Conservation (phyloP, 139 green algal genomes). For the Auxenochlorella protothecoides region DNA sequence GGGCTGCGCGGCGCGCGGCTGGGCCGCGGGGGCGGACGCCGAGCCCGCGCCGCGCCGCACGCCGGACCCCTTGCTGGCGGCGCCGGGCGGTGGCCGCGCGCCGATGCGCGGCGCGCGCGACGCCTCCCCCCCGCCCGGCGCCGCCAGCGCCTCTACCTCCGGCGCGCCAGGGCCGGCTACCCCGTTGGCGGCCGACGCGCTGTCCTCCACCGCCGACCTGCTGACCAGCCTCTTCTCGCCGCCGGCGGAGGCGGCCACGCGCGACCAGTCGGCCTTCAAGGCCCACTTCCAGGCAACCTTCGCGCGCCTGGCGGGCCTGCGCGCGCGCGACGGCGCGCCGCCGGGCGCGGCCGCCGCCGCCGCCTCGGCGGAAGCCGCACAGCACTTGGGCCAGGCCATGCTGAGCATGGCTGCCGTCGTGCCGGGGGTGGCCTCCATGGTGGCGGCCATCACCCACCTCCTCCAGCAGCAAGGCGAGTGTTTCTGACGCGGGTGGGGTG, state of each 20-base stretch:
- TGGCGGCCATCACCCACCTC: background rate
- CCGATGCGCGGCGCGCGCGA: background rate
- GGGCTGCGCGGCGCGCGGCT: too few relatives aligned
- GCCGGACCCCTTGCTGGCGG: background rate
- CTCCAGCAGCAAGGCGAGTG: background rate
- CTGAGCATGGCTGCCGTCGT: slow-evolving; percentile 22
- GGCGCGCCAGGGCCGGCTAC: background rate
- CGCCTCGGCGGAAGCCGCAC: background rate
- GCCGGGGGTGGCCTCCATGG: slow-evolving; percentile 10
- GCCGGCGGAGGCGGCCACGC: background rate
- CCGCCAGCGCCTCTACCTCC: background rate
- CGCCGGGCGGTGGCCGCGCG: background rate
- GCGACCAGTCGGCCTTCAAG: slow-evolving; percentile 19
- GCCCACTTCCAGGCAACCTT: slow-evolving; percentile 24
- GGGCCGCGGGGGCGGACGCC: background rate
- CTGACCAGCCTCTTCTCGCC: slow-evolving; percentile 18
- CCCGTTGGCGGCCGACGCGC: background rate
- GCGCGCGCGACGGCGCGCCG: background rate
- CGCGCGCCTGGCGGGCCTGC: slow-evolving; percentile 1
- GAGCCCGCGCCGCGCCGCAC: background rate
- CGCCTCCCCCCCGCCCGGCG: slow-evolving; percentile 1
- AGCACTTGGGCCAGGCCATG: slow-evolving; percentile 22
- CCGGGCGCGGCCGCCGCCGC: background rate
- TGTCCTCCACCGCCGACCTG: slow-evolving; percentile 1
- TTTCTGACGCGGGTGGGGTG: background rate